Evolutionary conservation across 1,284 basidiomycete genomes (phyloP), one percentile per base, ranked within the genome.

Genomic region (Pulchroboletus neoregius): DNA sequence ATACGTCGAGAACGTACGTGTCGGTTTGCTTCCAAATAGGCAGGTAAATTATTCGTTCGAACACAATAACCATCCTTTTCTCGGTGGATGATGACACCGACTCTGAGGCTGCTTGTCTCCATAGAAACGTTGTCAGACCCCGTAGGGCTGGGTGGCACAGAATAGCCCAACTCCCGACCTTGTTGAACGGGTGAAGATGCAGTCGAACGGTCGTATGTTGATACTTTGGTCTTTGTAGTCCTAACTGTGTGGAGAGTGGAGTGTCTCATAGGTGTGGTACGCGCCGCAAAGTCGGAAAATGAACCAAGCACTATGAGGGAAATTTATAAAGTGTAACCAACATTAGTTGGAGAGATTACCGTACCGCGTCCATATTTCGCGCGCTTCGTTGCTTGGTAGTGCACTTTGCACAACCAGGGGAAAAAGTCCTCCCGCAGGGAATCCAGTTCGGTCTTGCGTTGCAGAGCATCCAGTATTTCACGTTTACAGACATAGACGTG

Each of bases 401-500:
- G 86, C 6, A 88, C 71, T 64, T 91, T 92, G 68, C 90, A 86
- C 36, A 94, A 64, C 89, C 91, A 94, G 0, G 92, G 92, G 6
- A 95, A 67, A 57, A 94, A 89, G 54, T 94, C 91, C 63, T 94
- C 88, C 44, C 84, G 73, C 49, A 95, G 75, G 11, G 88, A 92
- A 42, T 89, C 83, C 33, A 93, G 73, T 53, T 82, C 76, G 8
- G 69, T 68, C 56, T 87, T 88, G 54, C 81, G 73, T 10, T 80
- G 74, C 26, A 95, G 68, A 12, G 80, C 71, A 51, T 91, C 84
- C n/a, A 94, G 70, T 4, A 94, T 73, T 10, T 80, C 75, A 49
- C 80, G 78, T 54, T 81, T 79, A 68, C 90, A 92, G 32, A 95
- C 81, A 61, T 95, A 96, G 37, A 95, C 85, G 63, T 96, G 93